A percentile compares a stretch with the other conserved stretches of the same genome.
Evolutionary conservation across 331 rosid species (phyloP).

Genomic region (Saraca asoca): DNA sequence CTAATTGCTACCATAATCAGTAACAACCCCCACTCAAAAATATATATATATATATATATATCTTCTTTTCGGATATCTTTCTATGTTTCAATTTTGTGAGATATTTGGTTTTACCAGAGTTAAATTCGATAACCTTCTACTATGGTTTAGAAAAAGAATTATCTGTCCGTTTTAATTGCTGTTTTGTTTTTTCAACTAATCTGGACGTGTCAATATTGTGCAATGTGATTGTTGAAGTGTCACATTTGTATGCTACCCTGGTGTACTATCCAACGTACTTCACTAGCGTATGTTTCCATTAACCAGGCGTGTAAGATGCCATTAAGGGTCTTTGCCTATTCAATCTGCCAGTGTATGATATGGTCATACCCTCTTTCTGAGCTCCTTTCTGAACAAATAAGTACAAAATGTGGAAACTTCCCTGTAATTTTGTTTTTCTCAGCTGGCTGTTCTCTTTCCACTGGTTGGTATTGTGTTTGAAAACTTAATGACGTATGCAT

Average conservation of each 20-base stretch:
- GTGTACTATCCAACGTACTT: not conserved
- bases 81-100: not conserved
- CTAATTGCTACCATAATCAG: not conserved
- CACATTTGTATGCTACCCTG: not conserved
- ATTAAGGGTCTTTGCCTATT: constrained; percentile 33
- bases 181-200: too few species aligned
- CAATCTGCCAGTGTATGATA: constrained; percentile 2
- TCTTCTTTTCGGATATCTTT: not conserved
- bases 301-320: not conserved
- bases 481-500: constrained; percentile 9
- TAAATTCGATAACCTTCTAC: not conserved
- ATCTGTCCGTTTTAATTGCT: too few species aligned
- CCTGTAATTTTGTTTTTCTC: constrained; percentile 10
- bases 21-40: not conserved
- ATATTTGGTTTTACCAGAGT: not conserved
- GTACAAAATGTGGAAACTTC: constrained; percentile 38
- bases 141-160: not conserved
- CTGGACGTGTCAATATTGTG: not conserved
- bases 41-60: too few species aligned
- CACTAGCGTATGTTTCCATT: not conserved
- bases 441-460: not conserved
- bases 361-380: not conserved
- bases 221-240: not conserved
- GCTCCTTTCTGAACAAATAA: constrained; percentile 11
- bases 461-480: too few species aligned